These are phyloP conservation scores for Hanseniaspora occidentalis DNA, from an alignment of 805 yeast genomes.

Conservation along the genomic window DNA sequence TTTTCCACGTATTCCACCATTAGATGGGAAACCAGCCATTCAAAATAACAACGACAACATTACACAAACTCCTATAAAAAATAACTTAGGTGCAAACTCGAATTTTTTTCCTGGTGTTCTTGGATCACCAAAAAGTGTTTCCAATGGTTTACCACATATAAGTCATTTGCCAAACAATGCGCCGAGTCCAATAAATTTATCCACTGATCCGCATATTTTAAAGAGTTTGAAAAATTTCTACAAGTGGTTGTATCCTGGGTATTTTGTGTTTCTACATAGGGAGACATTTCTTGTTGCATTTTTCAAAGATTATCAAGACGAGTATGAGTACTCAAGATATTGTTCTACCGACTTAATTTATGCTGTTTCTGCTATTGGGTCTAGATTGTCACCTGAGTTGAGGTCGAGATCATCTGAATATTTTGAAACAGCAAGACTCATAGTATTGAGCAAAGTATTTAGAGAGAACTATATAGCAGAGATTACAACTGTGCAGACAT, in stretches of 20 bases:
- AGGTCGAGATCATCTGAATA: constrained; percentile 30
- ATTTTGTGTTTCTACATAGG: constrained; percentile 48
- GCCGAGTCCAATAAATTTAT: constrained; percentile 7
- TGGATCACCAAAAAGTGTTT: neutral
- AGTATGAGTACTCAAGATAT: constrained; percentile 30
- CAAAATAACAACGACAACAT: too few relatives aligned
- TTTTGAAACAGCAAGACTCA: constrained; percentile 34
- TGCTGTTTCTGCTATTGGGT: constrained; percentile 48
- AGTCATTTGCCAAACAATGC: neutral
- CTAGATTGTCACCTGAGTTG: constrained; percentile 34
- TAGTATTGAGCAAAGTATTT: constrained; percentile 26
- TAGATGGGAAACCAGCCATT: too few relatives aligned
- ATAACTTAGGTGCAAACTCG: constrained; percentile 10
- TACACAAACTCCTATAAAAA: too few relatives aligned
- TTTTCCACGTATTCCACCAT: too few relatives aligned
- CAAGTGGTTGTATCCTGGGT: constrained; percentile 56
- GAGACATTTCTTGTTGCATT: constrained; percentile 51
- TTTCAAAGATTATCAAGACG: constrained; percentile 38
- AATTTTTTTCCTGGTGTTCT: too few relatives aligned
- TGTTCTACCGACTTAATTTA: constrained; percentile 43
- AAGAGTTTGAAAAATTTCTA: constrained; percentile 31
- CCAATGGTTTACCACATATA: neutral
- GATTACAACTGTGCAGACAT: constrained; percentile 46
- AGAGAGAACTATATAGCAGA: constrained; percentile 21
- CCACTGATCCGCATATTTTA: constrained; percentile 20